Conservation (phyloP, 1,284 basidiomycete genomes). For the Anthracocystis walkeri region DNA sequence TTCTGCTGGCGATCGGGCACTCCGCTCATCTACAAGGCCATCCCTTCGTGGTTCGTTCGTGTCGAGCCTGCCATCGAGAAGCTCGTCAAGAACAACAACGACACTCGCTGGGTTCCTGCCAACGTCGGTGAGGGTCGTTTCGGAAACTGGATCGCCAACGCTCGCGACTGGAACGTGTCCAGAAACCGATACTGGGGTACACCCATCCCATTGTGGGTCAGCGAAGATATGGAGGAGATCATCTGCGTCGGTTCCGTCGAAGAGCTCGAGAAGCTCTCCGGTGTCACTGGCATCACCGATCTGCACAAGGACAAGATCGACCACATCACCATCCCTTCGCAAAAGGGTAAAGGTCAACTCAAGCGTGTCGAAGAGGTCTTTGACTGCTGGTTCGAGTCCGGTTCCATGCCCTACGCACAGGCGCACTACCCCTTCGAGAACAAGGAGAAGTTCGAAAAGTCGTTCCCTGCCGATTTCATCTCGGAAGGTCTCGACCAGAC, state of each 20-base stretch:
- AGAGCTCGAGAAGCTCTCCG: conserved; percentile 88
- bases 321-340: conserved; percentile 93
- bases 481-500: conserved; percentile 84
- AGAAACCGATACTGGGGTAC: conserved; percentile 99
- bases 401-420: conserved; percentile 99
- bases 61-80: conserved; percentile 86
- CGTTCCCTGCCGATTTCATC: conserved; percentile 97
- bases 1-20: conserved; percentile 96
- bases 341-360: conserved; percentile 86
- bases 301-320: conserved; percentile 95
- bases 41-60: conserved; percentile 95
- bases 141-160: conserved; percentile 96
- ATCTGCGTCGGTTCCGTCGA: conserved; percentile 88
- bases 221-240: conserved; percentile 92
- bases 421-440: conserved; percentile 98
- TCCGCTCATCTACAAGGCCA: conserved; percentile 94
- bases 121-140: conserved; percentile 91
- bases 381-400: conserved; percentile 99
- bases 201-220: conserved; percentile 95
- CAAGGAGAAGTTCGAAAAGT: conserved; percentile 81
- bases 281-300: conserved; percentile 87
- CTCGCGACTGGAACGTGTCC: conserved; percentile 99
- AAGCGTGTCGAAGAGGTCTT: conserved; percentile 96
- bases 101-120: conserved; percentile 94
- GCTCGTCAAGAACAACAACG: conserved; percentile 89